Evolutionary conservation across 768 basidiomycete genomes (phyloP), one percentile per base, ranked within the genome.

Genomic region (Russula sp.): DNA sequence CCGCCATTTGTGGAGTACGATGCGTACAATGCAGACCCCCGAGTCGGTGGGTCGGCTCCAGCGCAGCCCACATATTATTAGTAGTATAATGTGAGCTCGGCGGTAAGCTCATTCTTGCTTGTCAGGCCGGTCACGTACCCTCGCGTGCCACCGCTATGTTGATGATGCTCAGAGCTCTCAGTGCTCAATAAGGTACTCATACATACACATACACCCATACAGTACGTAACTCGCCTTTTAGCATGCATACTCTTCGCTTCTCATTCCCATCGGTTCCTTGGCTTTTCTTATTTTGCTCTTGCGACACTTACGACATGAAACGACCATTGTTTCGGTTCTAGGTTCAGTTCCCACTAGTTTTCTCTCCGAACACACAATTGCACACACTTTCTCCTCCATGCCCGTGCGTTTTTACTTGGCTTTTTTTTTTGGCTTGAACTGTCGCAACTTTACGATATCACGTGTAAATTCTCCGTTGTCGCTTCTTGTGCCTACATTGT

Each of bases 1-100:
- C 51, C 61, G 20, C 61, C 45, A 34, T 63, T 63, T 49, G 41
- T 63, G 9, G 61, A 63, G 32, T 63, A 63, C 34, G 61, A 63
- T 35, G 61, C 45, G 13, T 63, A 63, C 36, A 52, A 25, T 20
- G 16, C 56, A 1, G 61, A 63, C 45, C 61, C 61, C 8, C 51
- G 61, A 0, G 50, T 45, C 3, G 61, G 52, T 25, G 51, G 43
- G 1, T 16, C 56, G 11, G 56, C 38, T 34, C 8, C 56, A 13
- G 46, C 54, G 7, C 61, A 49, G 50, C 36, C 38, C 11, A 46
- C 51, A 51, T 63, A 63, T 43, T 63, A 59, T 46, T 73, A 61
- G 34, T 5, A n/a, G 57, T 34, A 8, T 13, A 39, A n/a, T 39
- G 38, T 41, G 20, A 7, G 11, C 16, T 47, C 34, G 2, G 20